Evolutionary conservation across 1,139 yeast genomes (phyloP).

Genomic region (Yamadazyma mexicana): DNA sequence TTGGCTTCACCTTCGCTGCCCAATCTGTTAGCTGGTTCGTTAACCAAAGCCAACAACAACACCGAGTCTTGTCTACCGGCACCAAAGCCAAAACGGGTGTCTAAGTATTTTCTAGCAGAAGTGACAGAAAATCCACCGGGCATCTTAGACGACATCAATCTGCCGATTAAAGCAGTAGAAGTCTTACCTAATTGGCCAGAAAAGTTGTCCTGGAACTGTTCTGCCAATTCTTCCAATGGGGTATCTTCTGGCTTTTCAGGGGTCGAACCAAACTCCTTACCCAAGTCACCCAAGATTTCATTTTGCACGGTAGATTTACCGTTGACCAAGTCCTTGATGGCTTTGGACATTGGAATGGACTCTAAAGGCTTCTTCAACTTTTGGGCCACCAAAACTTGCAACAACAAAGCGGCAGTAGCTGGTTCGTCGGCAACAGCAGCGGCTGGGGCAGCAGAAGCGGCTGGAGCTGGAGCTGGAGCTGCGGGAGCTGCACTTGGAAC

Average conservation of each 20-base stretch:
- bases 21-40: slow-evolving; percentile 89
- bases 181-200: slow-evolving; percentile 90
- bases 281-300: slow-evolving; percentile 96
- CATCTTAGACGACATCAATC: slow-evolving; percentile 95
- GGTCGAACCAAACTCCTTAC: slow-evolving; percentile 95
- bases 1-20: slow-evolving; percentile 88
- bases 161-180: slow-evolving; percentile 81
- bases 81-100: slow-evolving; percentile 88
- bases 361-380: slow-evolving; percentile 90
- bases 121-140: slow-evolving; percentile 98
- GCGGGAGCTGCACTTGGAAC: slow-evolving; percentile 48
- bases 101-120: slow-evolving; percentile 85
- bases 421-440: slow-evolving; percentile 88
- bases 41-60: slow-evolving; percentile 76
- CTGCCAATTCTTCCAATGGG: slow-evolving; percentile 93
- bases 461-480: slow-evolving; percentile 47
- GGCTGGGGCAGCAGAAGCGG: slow-evolving; percentile 69
- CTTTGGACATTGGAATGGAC: slow-evolving; percentile 83
- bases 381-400: slow-evolving; percentile 92
- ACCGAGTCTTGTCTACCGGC: slow-evolving; percentile 93
- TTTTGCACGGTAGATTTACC: slow-evolving; percentile 98
- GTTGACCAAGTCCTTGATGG: slow-evolving; percentile 94
- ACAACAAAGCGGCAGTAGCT: slow-evolving; percentile 75
- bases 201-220: slow-evolving; percentile 88
- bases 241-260: slow-evolving; percentile 99